Percentiles rank a stretch among this genome's conserved stretches.
Conservation (phyloP, 2,329 filamentous ascomycete genomes). For the Reticulascus tulasneorum region DNA sequence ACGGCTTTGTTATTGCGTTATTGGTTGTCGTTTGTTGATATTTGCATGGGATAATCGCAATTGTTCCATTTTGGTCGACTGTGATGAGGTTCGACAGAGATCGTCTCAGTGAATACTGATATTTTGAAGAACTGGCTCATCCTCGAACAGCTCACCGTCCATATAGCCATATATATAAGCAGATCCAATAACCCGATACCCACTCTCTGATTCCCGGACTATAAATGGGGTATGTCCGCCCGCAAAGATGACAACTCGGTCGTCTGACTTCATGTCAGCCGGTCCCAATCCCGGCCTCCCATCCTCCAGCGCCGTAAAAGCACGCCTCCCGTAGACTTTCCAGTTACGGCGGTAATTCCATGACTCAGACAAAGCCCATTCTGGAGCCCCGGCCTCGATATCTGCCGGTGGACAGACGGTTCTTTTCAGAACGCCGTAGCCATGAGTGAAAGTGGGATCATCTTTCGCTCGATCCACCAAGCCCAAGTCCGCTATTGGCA, state of each 20-base stretch:
- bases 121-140: conserved; percentile 1
- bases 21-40: no score
- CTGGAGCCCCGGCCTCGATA: neutral
- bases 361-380: neutral
- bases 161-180: conserved; percentile 1
- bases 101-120: conserved; percentile 2
- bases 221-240: conserved; percentile 3
- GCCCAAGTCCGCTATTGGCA: conserved; percentile 4
- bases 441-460: neutral
- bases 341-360: conserved; percentile 2
- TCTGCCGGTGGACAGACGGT: neutral
- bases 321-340: neutral
- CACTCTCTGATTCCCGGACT: neutral
- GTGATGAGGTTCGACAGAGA: neutral
- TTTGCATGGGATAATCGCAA: no score
- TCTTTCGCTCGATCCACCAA: conserved; percentile 1
- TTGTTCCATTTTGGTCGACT: no score
- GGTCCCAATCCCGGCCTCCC: conserved; percentile 4
- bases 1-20: no score
- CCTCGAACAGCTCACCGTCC: conserved; percentile 1
- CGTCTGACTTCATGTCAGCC: neutral
- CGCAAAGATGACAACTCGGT: conserved; percentile 1
- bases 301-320: neutral
- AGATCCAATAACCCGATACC: conserved; percentile 4
- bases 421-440: neutral